Evolutionary conservation across 345 rosid species (phyloP).

Genomic region (Aquilaria sinensis): DNA sequence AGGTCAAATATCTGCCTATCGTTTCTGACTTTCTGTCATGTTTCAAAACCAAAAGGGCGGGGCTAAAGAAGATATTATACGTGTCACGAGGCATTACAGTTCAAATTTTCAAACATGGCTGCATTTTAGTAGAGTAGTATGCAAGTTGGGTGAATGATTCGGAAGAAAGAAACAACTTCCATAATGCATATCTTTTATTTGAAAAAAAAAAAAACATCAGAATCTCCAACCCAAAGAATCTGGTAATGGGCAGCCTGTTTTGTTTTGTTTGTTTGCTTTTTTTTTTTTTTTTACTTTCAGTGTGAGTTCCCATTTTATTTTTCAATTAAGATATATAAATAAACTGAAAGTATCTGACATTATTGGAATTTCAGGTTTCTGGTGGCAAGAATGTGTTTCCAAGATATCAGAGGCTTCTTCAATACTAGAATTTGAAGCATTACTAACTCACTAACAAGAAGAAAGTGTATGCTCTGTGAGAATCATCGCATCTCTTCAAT

Average conservation of each 20-base stretch:
- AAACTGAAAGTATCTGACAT: background rate
- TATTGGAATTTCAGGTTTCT: slow-evolving; percentile 56
- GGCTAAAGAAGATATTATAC: no score
- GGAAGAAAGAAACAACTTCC: background rate
- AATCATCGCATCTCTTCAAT: slow-evolving; percentile 23
- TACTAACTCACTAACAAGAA: background rate
- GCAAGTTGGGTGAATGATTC: no score
- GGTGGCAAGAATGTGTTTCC: slow-evolving; percentile 80
- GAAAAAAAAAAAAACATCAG: background rate
- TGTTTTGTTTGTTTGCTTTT: no score
- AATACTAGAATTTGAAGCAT: slow-evolving; percentile 49
- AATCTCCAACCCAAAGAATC: slow-evolving; percentile 7
- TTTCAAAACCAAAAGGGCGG: no score
- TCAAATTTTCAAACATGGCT: no score
- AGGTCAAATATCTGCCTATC: no score
- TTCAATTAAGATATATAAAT: background rate
- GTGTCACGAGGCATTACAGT: no score
- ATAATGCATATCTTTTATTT: background rate
- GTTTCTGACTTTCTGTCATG: no score
- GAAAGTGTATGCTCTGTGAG: slow-evolving; percentile 7
- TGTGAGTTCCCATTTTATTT: background rate
- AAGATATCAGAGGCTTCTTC: slow-evolving; percentile 60
- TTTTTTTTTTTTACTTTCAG: no score
- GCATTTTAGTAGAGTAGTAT: no score
- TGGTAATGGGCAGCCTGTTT: slow-evolving; percentile 11